A percentile compares a stretch with the other conserved stretches of the same genome.
Conservation (phyloP, 2,329 filamentous ascomycete species). For the Camillea tinctor region DNA sequence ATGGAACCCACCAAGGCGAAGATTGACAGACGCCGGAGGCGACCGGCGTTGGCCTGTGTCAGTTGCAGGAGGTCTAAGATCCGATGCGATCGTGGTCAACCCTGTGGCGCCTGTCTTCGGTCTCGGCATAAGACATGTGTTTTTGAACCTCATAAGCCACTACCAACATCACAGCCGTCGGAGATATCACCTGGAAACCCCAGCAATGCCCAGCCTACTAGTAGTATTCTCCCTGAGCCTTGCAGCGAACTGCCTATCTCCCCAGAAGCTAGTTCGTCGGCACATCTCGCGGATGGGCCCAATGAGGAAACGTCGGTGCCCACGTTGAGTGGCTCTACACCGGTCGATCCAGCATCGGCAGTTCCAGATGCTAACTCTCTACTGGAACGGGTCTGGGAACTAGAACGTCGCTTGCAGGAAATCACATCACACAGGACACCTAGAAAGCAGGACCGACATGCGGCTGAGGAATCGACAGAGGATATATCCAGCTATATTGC, state of each 20-base stretch:
- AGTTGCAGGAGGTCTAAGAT: constrained; percentile 60
- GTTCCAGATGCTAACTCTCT: too few relatives aligned
- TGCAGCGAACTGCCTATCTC: neutral
- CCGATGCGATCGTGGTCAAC: constrained; percentile 56
- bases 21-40: constrained; percentile 23
- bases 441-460: constrained; percentile 2
- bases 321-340: too few relatives aligned
- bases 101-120: constrained; percentile 60
- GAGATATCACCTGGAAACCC: constrained; percentile 9
- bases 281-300: too few relatives aligned
- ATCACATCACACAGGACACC: constrained; percentile 11
- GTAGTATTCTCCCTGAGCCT: constrained; percentile 1
- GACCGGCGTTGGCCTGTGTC: constrained; percentile 34
- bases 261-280: too few relatives aligned
- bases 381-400: too few relatives aligned
- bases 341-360: too few relatives aligned
- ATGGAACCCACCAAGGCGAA: constrained; percentile 3
- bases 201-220: constrained; percentile 4
- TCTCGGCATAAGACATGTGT: constrained; percentile 55
- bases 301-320: too few relatives aligned
- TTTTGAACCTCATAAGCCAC: constrained; percentile 31
- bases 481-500: constrained; percentile 20
- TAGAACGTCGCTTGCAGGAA: constrained; percentile 8
- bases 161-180: constrained; percentile 22
- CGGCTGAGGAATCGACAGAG: constrained; percentile 5